Conservation (phyloP, 78 protist genomes). For the Dictyostelium citrinum region DNA sequence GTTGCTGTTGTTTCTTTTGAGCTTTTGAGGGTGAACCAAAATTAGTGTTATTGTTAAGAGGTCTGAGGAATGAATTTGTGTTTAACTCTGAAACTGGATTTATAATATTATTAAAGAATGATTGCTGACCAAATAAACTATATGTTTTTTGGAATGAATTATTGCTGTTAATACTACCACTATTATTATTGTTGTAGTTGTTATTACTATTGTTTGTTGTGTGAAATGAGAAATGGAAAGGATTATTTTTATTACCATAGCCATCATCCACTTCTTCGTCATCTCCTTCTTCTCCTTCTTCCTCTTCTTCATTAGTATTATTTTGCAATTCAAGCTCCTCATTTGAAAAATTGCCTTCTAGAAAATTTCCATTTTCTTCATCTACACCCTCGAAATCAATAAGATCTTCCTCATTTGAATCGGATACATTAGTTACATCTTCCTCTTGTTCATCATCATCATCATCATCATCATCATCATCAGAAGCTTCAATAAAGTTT, state of each 20-base stretch:
- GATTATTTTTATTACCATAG: background rate
- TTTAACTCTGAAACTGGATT: slow-evolving; percentile 57
- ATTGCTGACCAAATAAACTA: slow-evolving; percentile 62
- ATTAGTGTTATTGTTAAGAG: background rate
- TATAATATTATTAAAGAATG: slow-evolving; percentile 61
- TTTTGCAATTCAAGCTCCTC: background rate
- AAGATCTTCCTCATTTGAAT: background rate
- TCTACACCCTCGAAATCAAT: background rate
- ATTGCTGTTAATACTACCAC: background rate
- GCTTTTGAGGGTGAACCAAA: background rate
- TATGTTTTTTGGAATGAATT: slow-evolving; percentile 25
- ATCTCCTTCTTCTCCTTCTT: background rate
- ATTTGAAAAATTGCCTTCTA: background rate
- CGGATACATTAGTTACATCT: background rate
- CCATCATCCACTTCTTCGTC: slow-evolving; percentile 11
- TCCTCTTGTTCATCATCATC: background rate
- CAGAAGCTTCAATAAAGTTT: background rate
- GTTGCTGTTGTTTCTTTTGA: background rate
- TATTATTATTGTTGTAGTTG: background rate
- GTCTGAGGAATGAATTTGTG: slow-evolving; percentile 3
- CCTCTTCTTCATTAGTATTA: background rate
- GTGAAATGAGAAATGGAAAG: background rate
- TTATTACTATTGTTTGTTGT: background rate
- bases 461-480: background rate
- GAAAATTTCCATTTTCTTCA: background rate